Base-by-base conservation (phyloP, 345 rosid species). In the Pistacia atlantica region DNA sequence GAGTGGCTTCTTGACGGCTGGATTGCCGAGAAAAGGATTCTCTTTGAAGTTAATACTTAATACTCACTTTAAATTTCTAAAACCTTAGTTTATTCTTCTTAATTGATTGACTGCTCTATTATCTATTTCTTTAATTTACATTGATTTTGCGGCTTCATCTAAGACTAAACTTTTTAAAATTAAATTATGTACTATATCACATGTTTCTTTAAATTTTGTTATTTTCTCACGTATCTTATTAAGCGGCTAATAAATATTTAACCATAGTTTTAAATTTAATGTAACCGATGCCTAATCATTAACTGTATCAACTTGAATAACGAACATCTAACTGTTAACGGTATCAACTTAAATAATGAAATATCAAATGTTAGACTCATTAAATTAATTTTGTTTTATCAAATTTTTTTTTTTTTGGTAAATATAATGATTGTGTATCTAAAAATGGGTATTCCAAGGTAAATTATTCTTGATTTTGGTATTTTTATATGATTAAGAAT, bases 1-100 rank as follows among this genome's bases (percentile, higher is more conserved):
- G 18, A 22, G 8, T 67, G 71, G 71, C 71, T 67, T 4, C 28
- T 46, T 46, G 71, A 46, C 4, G 71, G 71, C 55, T 46, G 62
- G 65, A 2, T 69, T 22, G 46, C 20, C 28, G 37, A 38, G 58
- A 74, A 74, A 52, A 51, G 69, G 12, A 48, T 62, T 58, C 61
- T 45, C 25, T n/a, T 5, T 4, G n/a, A 6, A 22, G 12, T 42
- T 42, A 42, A 37, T 33, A 11, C 18, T 42, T 42, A 42, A 37
- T 33, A 11, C 18, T 22, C 69, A 65, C 69, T 38, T n/a, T 3
- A 25, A 62, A 12, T 8, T 22, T 11, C 35, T 10, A 22, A 9
- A 28, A 25, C 1, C 12, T 25, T 8, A 13, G 2, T 62, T 31
- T 62, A 62, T 31, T 11, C 28, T 31, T 25, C 38, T 31, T 60